phyloP scores from a whole-genome alignment of 768 basidiomycete genomes.

The Candolleomyces efflorescens region DNA sequence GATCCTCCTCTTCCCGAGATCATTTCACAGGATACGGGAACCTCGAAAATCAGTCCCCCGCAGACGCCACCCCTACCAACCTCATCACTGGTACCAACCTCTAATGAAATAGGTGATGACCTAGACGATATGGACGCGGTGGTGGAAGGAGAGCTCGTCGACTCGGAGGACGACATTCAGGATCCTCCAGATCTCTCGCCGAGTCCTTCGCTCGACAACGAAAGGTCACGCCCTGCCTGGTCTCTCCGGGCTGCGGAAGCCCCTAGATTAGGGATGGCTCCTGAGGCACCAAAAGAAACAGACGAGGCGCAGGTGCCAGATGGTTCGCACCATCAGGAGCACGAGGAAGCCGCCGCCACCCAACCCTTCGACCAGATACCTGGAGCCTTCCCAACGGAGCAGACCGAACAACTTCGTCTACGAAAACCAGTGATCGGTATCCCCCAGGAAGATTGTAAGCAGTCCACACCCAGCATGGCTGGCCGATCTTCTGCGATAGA shows the following conservation, averaged over 20 bases:
- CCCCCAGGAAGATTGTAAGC: neutral
- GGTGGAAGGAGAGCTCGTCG: neutral
- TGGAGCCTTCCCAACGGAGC: neutral
- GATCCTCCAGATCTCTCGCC: neutral
- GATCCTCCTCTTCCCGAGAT: constrained; percentile 1
- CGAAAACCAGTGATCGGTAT: neutral
- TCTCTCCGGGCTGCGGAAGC: constrained; percentile 7
- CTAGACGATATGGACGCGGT: neutral
- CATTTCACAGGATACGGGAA: neutral
- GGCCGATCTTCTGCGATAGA: neutral
- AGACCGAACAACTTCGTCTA: neutral
- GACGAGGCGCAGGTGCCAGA: neutral
- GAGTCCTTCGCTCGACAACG: neutral
- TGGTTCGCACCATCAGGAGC: neutral
- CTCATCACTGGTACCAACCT: too few relatives aligned
- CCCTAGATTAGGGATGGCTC: neutral
- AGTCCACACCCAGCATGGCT: neutral
- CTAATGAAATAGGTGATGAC: neutral
- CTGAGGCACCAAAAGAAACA: neutral
- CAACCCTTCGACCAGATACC: neutral
- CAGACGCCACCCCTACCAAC: too few relatives aligned
- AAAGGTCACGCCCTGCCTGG: constrained; percentile 2
- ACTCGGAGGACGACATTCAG: neutral
- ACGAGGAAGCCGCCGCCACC: neutral
- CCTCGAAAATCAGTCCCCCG: neutral